Evolutionary conservation across 169 alveolate genomes (phyloP), one percentile per base, ranked within the genome.

Genomic region (Neospora caninum): DNA sequence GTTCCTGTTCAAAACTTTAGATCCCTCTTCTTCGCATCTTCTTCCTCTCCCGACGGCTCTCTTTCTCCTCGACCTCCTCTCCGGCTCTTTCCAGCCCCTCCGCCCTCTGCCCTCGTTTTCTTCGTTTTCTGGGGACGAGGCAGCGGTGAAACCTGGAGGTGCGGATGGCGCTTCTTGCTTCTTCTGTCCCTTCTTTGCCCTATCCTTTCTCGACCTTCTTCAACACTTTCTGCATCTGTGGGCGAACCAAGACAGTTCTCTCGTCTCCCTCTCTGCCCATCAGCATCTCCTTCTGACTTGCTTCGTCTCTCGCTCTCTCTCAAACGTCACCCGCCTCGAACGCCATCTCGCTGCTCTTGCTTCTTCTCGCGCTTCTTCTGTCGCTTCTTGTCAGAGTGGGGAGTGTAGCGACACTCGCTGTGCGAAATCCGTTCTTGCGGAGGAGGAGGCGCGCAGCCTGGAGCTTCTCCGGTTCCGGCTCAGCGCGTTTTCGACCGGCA

Each of bases 141-240:
- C n/a, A n/a, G n/a, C n/a, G n/a, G n/a, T n/a, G n/a, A n/a, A n/a
- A n/a, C n/a, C n/a, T n/a, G n/a, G n/a, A n/a, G n/a, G n/a, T n/a
- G n/a, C n/a, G n/a, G n/a, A n/a, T n/a, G n/a, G 16, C 73, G 16
- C 7, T 29, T 64, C 73, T 64, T 22, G 4, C 73, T 27, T 16
- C 73, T 49, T 49, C 58, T 49, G 4, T 13, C 58, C 13, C 22
- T 49, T 49, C 58, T 49, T 49, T 43, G 45, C 45, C 13, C 86
- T 78, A 43, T 10, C 86, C 29, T 78, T 78, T 78, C n/a, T 78
- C 43, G 86, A 78, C 20, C 45, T 78, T 20, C 45, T 38, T 20
- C 49, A 78, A 16, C 86, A 25, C n/a, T n/a, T 78, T n/a, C 86
- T 78, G 86, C 86, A 78, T 18, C 86, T 78, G 39, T 78, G 86